Conservation (phyloP, 2,329 filamentous ascomycete genomes). For the Ophiostoma pallidulum region DNA sequence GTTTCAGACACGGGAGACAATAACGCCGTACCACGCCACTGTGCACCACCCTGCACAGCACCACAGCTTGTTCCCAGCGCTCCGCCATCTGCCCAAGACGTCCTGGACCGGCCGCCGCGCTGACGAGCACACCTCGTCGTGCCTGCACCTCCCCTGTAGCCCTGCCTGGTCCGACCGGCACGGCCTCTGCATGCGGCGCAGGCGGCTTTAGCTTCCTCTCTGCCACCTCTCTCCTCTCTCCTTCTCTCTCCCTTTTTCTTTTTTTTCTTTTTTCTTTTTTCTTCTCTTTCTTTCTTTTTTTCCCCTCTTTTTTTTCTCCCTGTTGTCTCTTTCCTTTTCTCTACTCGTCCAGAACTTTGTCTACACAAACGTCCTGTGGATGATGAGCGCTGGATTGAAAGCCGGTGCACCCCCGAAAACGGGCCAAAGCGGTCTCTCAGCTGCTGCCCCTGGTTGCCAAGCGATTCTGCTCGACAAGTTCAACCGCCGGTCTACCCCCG, state of each 20-base stretch:
- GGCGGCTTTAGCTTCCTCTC: background rate
- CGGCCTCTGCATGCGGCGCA: constrained; percentile 13
- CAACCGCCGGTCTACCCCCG: constrained; percentile 78
- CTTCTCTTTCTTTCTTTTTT: too few relatives aligned
- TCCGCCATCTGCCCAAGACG: background rate
- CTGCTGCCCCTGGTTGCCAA: constrained; percentile 47
- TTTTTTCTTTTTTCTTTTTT: background rate
- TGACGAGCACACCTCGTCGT: too few relatives aligned
- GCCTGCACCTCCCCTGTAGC: background rate
- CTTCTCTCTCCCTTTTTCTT: too few relatives aligned
- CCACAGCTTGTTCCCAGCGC: background rate
- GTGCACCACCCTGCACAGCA: too few relatives aligned
- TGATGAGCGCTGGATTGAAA: constrained; percentile 46
- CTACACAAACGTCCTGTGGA: constrained; percentile 18
- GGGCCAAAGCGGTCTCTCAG: constrained; percentile 35
- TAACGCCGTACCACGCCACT: constrained; percentile 9
- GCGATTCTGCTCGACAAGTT: constrained; percentile 65
- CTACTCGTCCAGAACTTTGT: constrained; percentile 1
- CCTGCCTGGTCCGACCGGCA: constrained; percentile 2
- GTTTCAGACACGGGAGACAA: constrained; percentile 9
- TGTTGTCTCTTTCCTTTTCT: too few relatives aligned
- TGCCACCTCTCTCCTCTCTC: background rate
- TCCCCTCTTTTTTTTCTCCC: too few relatives aligned
- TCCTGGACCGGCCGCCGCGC: too few relatives aligned
- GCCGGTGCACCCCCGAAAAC: constrained; percentile 41